These are phyloP conservation scores for Panaeolus cyanescens DNA, from an alignment of 768 basidiomycete genomes.

Conservation along the genomic window DNA sequence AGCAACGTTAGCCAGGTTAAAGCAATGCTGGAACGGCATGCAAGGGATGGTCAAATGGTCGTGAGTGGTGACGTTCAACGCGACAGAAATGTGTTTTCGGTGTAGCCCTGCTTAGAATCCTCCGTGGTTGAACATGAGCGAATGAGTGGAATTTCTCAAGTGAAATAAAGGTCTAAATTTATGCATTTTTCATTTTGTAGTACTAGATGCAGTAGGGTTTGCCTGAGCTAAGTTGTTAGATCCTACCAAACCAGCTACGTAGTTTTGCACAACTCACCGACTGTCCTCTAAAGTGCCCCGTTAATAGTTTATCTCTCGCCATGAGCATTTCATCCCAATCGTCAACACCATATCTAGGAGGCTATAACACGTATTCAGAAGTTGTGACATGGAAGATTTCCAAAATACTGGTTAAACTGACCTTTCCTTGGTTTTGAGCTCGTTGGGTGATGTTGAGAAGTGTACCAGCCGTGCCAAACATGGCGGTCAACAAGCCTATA, in stretches of 20 bases:
- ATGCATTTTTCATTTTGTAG: background rate
- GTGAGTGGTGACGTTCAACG: no score
- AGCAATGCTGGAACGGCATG: no score
- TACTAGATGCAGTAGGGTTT: conserved; percentile 49
- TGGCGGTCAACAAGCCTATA: conserved; percentile 76
- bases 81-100: no score
- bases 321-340: conserved; percentile 97
- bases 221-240: conserved; percentile 42
- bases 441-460: conserved; percentile 77
- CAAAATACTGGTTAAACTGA: conserved; percentile 27
- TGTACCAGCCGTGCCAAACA: conserved; percentile 93
- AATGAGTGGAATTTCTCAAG: background rate
- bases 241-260: no score
- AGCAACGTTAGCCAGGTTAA: no score
- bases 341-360: conserved; percentile 83
- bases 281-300: conserved; percentile 86
- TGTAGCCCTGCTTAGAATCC: background rate
- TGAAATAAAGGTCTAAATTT: background rate
- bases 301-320: conserved; percentile 84
- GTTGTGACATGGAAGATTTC: background rate
- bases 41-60: no score
- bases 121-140: background rate
- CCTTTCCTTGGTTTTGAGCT: conserved; percentile 91
- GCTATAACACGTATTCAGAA: conserved; percentile 41
- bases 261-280: conserved; percentile 50